These are phyloP conservation scores for Alloascoidea hylecoeti DNA, from an alignment of 805 yeast species.

Conservation along the genomic window DNA sequence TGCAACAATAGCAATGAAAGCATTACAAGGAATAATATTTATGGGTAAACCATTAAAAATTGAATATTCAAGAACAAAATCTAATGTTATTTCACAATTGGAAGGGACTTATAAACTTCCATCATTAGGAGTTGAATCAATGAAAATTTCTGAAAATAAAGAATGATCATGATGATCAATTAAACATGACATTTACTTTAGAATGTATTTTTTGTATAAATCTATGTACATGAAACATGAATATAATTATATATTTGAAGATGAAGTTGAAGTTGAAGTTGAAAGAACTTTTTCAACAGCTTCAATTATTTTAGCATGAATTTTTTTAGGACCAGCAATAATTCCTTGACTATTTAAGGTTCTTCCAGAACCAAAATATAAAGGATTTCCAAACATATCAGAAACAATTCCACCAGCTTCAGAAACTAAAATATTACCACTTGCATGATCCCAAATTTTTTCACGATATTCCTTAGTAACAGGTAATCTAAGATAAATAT, in stretches of 20 bases:
- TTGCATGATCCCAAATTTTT: conserved; percentile 98
- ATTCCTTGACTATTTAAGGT: conserved; percentile 77
- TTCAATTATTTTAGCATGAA: conserved; percentile 34
- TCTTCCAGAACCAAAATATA: conserved; percentile 82
- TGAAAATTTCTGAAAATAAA: too few relatives aligned
- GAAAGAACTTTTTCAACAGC: conserved; percentile 25
- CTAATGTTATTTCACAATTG: conserved; percentile 14
- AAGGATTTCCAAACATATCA: conserved; percentile 60
- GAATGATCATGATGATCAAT: too few relatives aligned
- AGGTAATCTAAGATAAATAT: conserved; percentile 83
- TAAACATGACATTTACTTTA: too few relatives aligned
- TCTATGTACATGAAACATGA: too few relatives aligned
- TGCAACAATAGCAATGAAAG: conserved; percentile 17
- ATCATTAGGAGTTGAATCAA: too few relatives aligned
- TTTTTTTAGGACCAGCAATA: conserved; percentile 55
- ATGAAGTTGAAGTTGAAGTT: too few relatives aligned
- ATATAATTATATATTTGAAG: too few relatives aligned
- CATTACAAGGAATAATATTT: conserved; percentile 15
- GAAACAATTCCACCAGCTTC: conserved; percentile 91
- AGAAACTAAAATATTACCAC: conserved; percentile 73
- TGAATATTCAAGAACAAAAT: conserved; percentile 15
- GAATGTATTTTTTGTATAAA: too few relatives aligned
- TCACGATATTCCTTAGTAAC: conserved; percentile 64
- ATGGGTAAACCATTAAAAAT: conserved; percentile 20
- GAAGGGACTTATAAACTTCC: conserved; percentile 15